Conservation (phyloP, 345 rosid genomes). For the Lumnitzera racemosa region DNA sequence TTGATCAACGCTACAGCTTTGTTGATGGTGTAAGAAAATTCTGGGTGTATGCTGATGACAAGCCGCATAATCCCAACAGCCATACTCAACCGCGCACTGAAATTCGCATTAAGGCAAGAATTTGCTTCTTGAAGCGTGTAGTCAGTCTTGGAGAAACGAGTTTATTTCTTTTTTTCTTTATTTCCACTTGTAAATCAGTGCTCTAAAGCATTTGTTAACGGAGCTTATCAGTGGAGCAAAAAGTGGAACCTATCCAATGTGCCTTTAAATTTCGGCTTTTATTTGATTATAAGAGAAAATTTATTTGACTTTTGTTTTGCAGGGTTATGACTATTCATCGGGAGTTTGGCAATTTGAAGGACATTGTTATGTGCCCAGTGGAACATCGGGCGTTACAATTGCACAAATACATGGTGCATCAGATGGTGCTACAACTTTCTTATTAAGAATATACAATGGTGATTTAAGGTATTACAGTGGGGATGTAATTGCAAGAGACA, state of each 20-base stretch:
- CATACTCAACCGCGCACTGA: conserved; percentile 28
- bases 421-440: conserved; percentile 15
- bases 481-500: too few species aligned
- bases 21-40: conserved; percentile 9
- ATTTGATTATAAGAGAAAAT: too few species aligned
- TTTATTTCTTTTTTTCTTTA: too few species aligned
- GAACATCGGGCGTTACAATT: conserved; percentile 16
- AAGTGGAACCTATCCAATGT: too few species aligned
- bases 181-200: neutral
- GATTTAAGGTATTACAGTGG: conserved; percentile 14
- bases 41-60: conserved; percentile 19
- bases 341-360: too few species aligned
- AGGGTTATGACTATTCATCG: too few species aligned
- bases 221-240: neutral
- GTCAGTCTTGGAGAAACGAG: too few species aligned
- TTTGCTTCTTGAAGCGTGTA: too few species aligned
- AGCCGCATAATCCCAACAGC: conserved; percentile 18
- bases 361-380: neutral
- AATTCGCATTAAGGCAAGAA: conserved; percentile 15
- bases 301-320: too few species aligned
- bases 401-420: conserved; percentile 17
- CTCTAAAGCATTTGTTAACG: conserved; percentile 7
- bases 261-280: too few species aligned
- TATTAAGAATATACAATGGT: conserved; percentile 9
- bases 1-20: conserved; percentile 12